Percentiles rank a stretch among this genome's conserved stretches.
These are phyloP conservation scores for Sporisorium graminicola DNA, from an alignment of 1,284 basidiomycete genomes.

Conservation along the genomic window DNA sequence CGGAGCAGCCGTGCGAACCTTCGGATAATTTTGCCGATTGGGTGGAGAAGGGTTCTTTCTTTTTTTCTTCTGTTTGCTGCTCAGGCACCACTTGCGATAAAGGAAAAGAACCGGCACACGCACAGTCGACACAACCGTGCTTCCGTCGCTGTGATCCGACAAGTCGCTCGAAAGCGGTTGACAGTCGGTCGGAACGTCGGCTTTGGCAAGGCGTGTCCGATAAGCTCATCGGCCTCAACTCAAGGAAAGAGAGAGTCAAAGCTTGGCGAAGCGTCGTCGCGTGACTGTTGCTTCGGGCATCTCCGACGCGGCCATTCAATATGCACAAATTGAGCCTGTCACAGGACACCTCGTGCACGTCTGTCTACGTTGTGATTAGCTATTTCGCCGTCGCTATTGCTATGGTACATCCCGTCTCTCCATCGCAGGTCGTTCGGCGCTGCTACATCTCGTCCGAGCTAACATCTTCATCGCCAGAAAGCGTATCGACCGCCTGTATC, in stretches of 20 bases:
- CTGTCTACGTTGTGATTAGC: not conserved
- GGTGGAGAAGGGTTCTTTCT: not conserved
- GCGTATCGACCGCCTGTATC: slow-evolving; percentile 32
- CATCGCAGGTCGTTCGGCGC: not conserved
- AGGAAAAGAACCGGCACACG: not conserved
- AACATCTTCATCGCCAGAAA: slow-evolving; percentile 9
- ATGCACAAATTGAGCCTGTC: too few species aligned
- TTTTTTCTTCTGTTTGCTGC: not conserved
- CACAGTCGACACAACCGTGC: not conserved
- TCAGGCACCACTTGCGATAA: not conserved
- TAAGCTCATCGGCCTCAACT: too few species aligned
- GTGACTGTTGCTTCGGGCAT: not conserved
- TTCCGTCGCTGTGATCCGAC: not conserved
- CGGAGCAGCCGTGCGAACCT: too few species aligned
- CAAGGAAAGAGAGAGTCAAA: not conserved
- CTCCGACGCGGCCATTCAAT: not conserved
- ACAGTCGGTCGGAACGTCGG: not conserved
- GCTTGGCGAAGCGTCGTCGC: not conserved
- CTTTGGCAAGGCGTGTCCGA: not conserved
- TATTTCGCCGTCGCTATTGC: too few species aligned
- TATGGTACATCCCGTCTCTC: not conserved
- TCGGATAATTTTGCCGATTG: not conserved
- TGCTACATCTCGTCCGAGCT: slow-evolving; percentile 9
- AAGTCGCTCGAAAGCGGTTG: not conserved
- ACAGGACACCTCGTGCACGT: not conserved